Conservation (phyloP, 163 green algal species). For the Smithsoniella earleae region DNA sequence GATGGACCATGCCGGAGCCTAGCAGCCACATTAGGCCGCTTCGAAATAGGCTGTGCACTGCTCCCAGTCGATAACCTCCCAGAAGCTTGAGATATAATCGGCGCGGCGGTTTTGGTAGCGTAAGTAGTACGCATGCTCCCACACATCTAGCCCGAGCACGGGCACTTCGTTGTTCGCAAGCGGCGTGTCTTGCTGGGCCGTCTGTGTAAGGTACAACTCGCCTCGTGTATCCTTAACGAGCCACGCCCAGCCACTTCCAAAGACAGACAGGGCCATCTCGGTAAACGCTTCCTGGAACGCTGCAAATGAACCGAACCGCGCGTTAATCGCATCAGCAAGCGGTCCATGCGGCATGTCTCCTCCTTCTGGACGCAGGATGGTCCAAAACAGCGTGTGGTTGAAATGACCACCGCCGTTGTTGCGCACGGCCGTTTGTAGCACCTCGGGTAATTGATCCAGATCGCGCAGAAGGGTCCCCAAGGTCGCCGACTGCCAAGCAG, state of each 20-base stretch:
- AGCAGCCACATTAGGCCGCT: too few relatives aligned
- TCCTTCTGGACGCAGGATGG: conserved; percentile 18
- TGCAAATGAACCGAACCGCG: conserved; percentile 47
- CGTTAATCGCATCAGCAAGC: conserved; percentile 50
- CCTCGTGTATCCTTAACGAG: conserved; percentile 37
- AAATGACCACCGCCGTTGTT: conserved; percentile 66
- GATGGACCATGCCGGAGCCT: too few relatives aligned
- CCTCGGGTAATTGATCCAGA: too few relatives aligned
- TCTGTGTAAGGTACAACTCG: conserved; percentile 57
- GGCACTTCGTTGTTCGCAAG: too few relatives aligned
- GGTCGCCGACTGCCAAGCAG: too few relatives aligned
- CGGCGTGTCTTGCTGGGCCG: too few relatives aligned
- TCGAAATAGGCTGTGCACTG: too few relatives aligned
- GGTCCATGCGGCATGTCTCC: conserved; percentile 42
- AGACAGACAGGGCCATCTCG: conserved; percentile 44
- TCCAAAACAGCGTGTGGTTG: conserved; percentile 37
- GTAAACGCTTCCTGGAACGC: conserved; percentile 53
- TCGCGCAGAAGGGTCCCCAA: too few relatives aligned
- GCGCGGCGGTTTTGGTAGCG: conserved; percentile 71
- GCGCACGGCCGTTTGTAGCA: conserved; percentile 55
- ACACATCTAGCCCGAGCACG: conserved; percentile 76
- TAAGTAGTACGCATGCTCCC: conserved; percentile 58
- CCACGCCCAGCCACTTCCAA: conserved; percentile 52
- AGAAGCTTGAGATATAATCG: conserved; percentile 77
- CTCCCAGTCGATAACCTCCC: conserved; percentile 64